phyloP scores from a whole-genome alignment of 108 stramenopile species.

The Chaetoceros muelleri region DNA sequence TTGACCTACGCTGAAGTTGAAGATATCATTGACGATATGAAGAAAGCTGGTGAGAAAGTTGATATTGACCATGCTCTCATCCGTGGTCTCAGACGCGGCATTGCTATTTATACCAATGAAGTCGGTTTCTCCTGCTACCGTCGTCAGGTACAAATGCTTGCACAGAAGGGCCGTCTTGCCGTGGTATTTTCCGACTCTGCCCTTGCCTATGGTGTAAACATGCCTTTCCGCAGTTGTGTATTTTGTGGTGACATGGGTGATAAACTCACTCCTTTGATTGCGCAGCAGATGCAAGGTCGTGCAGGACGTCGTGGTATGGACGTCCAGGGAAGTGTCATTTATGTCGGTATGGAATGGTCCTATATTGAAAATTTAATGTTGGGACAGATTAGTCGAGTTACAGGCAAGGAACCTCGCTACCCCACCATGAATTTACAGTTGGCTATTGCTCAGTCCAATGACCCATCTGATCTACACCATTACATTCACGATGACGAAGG shows the following conservation, averaged over 20 bases:
- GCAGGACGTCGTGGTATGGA: conserved; percentile 99
- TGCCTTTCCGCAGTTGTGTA: conserved; percentile 98
- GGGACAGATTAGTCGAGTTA: conserved; percentile 91
- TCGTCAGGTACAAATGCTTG: conserved; percentile 93
- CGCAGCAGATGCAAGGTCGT: conserved; percentile 99
- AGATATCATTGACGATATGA: conserved; percentile 90
- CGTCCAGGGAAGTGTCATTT: conserved; percentile 97
- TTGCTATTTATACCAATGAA: conserved; percentile 98
- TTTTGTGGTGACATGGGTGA: conserved; percentile 97
- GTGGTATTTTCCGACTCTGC: conserved; percentile 97
- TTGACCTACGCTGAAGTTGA: conserved; percentile 89
- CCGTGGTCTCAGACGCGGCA: conserved; percentile 94
- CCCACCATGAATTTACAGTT: conserved; percentile 87
- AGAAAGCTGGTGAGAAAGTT: conserved; percentile 83
- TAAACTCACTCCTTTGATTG: conserved; percentile 86
- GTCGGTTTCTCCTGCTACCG: conserved; percentile 96
- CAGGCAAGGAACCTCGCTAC: conserved; percentile 92
- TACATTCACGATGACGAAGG: conserved; percentile 54
- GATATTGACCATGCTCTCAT: conserved; percentile 92
- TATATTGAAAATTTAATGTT: conserved; percentile 98
- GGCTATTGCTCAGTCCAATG: conserved; percentile 79
- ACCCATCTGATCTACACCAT: conserved; percentile 60
- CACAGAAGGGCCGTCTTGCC: conserved; percentile 96
- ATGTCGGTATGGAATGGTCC: conserved; percentile 94
- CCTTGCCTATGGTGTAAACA: conserved; percentile 99